A percentile compares a stretch with the other conserved stretches of the same genome.
Evolutionary conservation across 306 rosid species (phyloP).

Genomic region (Urtica urens): DNA sequence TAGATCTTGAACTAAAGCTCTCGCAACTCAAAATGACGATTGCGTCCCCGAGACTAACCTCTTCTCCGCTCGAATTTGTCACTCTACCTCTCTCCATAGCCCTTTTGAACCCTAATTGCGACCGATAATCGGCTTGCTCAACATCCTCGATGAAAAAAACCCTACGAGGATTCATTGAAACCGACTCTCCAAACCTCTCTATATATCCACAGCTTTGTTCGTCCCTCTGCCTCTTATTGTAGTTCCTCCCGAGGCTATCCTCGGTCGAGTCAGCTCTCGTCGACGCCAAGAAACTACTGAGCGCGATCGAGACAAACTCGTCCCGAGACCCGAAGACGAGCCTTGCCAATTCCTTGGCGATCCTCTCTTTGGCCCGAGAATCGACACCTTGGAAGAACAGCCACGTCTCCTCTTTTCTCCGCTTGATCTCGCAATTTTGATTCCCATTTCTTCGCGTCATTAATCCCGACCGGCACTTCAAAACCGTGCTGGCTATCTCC

Average conservation of each 20-base stretch:
- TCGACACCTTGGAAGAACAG: conserved; percentile 84
- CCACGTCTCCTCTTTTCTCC: conserved; percentile 79
- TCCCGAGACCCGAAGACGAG: conserved; percentile 56
- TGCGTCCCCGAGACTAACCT: conserved; percentile 52
- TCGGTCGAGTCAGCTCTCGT: conserved; percentile 70
- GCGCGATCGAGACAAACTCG: conserved; percentile 40
- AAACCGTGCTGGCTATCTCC: conserved; percentile 51
- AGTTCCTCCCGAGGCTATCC: conserved; percentile 37
- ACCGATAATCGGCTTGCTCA: conserved; percentile 71
- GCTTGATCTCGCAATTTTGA: too few relatives aligned
- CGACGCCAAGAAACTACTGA: conserved; percentile 65
- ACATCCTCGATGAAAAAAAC: conserved; percentile 76
- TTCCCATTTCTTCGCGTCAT: conserved; percentile 51
- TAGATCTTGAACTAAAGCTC: conserved; percentile 68
- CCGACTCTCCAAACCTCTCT: conserved; percentile 54
- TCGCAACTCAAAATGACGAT: conserved; percentile 74
- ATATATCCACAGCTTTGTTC: conserved; percentile 63
- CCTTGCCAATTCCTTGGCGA: conserved; percentile 62
- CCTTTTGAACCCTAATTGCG: conserved; percentile 76
- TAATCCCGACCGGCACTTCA: conserved; percentile 80
- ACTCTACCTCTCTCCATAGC: conserved; percentile 70
- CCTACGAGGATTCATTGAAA: conserved; percentile 58
- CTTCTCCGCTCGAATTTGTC: conserved; percentile 44
- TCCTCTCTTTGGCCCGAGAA: conserved; percentile 46
- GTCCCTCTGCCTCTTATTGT: conserved; percentile 53